Conservation (phyloP, 331 rosid species). For the Stylosanthes scabra region DNA sequence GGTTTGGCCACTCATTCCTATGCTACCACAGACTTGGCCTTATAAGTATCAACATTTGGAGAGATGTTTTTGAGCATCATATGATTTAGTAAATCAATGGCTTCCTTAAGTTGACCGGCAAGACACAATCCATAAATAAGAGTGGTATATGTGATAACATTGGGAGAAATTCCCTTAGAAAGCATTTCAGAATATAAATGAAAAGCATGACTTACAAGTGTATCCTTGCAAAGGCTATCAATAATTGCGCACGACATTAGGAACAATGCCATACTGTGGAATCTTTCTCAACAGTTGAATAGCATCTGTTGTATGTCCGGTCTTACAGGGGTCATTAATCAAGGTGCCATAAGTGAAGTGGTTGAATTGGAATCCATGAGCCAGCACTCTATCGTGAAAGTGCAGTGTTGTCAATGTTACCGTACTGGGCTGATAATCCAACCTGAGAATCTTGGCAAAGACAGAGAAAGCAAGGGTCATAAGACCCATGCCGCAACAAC, state of each 20-base stretch:
- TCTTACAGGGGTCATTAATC: too few relatives aligned
- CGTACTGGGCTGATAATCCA: slow-evolving; percentile 9
- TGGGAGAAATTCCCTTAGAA: too few relatives aligned
- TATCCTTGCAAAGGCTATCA: slow-evolving; percentile 21
- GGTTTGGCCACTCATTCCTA: too few relatives aligned
- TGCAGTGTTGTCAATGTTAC: slow-evolving; percentile 15
- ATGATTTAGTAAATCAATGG: slow-evolving; percentile 1
- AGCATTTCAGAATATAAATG: slow-evolving; percentile 2
- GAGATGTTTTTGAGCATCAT: slow-evolving; percentile 11
- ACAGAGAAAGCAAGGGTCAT: not conserved
- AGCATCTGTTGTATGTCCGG: too few relatives aligned
- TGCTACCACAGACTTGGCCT: too few relatives aligned
- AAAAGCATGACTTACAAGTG: not conserved
- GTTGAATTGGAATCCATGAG: not conserved
- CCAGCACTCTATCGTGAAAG: not conserved
- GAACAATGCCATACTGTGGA: not conserved
- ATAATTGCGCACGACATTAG: not conserved
- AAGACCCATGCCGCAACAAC: not conserved
- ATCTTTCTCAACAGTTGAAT: too few relatives aligned
- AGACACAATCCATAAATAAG: not conserved
- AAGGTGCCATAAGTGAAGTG: not conserved
- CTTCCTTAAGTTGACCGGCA: slow-evolving; percentile 3
- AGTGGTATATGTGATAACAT: too few relatives aligned
- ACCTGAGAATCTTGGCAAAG: not conserved
- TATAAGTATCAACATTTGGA: not conserved